Percentiles rank a stretch among this genome's conserved stretches.
phyloP scores from a whole-genome alignment of 495 filamentous ascomycete species.

The Tricharina praecox region DNA sequence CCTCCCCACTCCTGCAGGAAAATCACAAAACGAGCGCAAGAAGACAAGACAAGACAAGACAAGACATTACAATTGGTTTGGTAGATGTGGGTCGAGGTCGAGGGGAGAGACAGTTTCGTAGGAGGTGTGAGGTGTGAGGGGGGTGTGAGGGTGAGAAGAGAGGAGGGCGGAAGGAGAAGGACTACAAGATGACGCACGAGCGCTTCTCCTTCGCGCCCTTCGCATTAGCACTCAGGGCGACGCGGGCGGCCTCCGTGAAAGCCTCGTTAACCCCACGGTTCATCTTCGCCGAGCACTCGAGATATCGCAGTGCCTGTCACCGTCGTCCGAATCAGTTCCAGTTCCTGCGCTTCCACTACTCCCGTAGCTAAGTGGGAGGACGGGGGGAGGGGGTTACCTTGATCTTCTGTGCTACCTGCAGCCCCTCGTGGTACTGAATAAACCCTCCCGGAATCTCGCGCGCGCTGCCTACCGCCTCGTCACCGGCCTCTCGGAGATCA shows the following conservation, averaged over 20 bases:
- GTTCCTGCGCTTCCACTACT: background rate
- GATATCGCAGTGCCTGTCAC: conserved; percentile 61
- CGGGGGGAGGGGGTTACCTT: conserved; percentile 30
- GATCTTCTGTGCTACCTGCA: conserved; percentile 84
- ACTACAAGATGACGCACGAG: conserved; percentile 1
- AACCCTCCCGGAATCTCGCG: conserved; percentile 34
- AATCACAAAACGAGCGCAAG: too few species aligned
- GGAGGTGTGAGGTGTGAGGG: too few species aligned
- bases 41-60: too few species aligned
- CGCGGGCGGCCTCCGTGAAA: conserved; percentile 92
- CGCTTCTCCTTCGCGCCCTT: conserved; percentile 32
- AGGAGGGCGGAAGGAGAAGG: background rate
- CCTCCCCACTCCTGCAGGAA: too few species aligned
- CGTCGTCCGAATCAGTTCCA: background rate
- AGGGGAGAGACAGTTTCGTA: too few species aligned
- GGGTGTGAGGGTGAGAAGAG: too few species aligned
- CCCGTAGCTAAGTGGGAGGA: too few species aligned
- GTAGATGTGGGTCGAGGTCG: too few species aligned
- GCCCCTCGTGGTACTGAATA: conserved; percentile 81
- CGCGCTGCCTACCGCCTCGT: conserved; percentile 37
- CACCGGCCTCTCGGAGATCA: conserved; percentile 64
- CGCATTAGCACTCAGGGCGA: conserved; percentile 78
- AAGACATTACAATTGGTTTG: too few species aligned
- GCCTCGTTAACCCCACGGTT: conserved; percentile 96
- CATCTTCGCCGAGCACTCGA: conserved; percentile 97